phyloP scores from a whole-genome alignment of 176 grass and related monocot species.

The Oryza glaberrima region DNA sequence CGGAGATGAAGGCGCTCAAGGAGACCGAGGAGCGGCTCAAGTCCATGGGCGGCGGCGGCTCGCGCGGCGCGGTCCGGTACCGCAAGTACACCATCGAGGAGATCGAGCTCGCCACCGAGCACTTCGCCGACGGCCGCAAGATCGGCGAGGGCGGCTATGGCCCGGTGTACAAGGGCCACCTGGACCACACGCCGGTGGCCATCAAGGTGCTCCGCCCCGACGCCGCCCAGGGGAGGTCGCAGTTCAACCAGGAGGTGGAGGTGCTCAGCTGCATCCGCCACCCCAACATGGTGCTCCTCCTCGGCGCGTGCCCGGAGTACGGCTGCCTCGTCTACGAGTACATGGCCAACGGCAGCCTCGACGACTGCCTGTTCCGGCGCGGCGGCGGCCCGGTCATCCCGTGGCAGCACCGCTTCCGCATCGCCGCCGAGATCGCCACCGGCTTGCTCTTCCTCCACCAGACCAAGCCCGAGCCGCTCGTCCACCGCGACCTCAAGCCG shows the following conservation, averaged over 20 bases:
- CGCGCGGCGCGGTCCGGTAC: constrained; percentile 46
- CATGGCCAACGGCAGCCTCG: constrained; percentile 89
- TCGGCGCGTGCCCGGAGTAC: constrained; percentile 90
- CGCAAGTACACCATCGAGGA: constrained; percentile 77
- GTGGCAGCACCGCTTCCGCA: constrained; percentile 89
- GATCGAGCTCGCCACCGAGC: constrained; percentile 77
- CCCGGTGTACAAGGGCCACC: constrained; percentile 77
- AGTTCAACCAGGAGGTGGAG: constrained; percentile 97
- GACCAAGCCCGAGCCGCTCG: constrained; percentile 82
- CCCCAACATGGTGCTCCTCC: constrained; percentile 95
- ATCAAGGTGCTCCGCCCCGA: constrained; percentile 93
- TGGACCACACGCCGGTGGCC: constrained; percentile 86
- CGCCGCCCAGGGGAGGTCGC: constrained; percentile 78
- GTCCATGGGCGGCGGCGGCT: constrained; percentile 16
- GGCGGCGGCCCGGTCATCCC: constrained; percentile 50
- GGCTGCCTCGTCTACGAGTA: constrained; percentile 95
- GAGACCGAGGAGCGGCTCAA: constrained; percentile 65
- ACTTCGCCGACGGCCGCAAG: constrained; percentile 67
- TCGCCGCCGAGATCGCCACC: constrained; percentile 84
- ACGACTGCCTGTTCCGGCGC: constrained; percentile 81
- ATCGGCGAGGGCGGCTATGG: constrained; percentile 96
- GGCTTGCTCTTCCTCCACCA: constrained; percentile 90
- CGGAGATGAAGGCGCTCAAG: constrained; percentile 68
- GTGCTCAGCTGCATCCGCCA: constrained; percentile 93
- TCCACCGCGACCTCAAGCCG: constrained; percentile 92